Evolutionary conservation across 129 eudicot genomes (phyloP).

Genomic region (Chrysanthemum seticuspe): DNA sequence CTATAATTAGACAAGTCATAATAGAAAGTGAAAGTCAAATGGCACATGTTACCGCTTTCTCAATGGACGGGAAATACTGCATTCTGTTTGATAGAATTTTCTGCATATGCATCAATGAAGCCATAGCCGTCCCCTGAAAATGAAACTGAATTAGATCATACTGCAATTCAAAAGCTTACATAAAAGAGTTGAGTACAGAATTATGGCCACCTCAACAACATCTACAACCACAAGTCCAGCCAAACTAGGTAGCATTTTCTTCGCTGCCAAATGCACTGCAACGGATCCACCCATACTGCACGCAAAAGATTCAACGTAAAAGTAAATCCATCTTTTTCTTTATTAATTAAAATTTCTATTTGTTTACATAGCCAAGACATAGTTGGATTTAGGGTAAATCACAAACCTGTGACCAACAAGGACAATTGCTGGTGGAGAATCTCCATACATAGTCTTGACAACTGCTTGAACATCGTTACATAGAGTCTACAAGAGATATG

Average conservation of each 20-base stretch:
- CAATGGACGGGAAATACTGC: constrained; percentile 73
- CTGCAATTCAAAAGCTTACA: background rate
- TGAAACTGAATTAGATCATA: constrained; percentile 15
- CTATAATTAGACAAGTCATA: background rate
- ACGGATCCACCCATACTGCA: constrained; percentile 97
- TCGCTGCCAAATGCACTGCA: constrained; percentile 97
- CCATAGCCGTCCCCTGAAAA: constrained; percentile 97
- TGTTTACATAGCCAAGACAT: background rate
- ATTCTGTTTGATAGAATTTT: constrained; percentile 75
- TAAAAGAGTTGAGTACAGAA: background rate
- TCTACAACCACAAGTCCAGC: constrained; percentile 95
- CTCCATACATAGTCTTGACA: constrained; percentile 89
- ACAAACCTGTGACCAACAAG: constrained; percentile 96
- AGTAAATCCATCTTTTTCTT: constrained; percentile 14
- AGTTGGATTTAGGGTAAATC: constrained; percentile 7
- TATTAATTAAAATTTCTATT: background rate
- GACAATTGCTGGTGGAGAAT: constrained; percentile 88
- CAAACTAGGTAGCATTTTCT: constrained; percentile 69
- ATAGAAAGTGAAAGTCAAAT: constrained; percentile 9
- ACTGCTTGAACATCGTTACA: constrained; percentile 84
- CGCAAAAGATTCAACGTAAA: constrained; percentile 1
- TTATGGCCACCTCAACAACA: constrained; percentile 91
- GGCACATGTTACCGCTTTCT: constrained; percentile 73
- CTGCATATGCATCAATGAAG: constrained; percentile 95
- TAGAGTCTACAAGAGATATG: constrained; percentile 57